These are phyloP conservation scores for Kappamyces sp. DNA, from an alignment of 192 early-diverging fungal genomes.

Conservation along the genomic window DNA sequence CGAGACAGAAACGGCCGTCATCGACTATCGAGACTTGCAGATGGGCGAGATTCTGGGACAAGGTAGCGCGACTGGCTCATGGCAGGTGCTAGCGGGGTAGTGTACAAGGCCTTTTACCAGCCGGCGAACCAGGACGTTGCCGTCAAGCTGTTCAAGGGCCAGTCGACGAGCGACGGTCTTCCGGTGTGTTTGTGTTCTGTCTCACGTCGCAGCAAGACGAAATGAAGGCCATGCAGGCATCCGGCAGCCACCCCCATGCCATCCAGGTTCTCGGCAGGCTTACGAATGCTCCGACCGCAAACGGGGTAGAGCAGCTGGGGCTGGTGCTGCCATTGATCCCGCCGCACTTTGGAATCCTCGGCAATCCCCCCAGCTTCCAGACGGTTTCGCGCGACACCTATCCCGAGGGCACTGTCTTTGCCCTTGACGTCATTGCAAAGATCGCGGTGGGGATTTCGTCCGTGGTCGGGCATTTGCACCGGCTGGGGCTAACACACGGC, in stretches of 20 bases:
- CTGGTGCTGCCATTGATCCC: slow-evolving; percentile 20
- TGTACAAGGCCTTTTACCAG: slow-evolving; percentile 13
- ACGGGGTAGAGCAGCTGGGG: too few species aligned
- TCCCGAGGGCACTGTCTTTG: background rate
- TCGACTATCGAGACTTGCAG: too few species aligned
- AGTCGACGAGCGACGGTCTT: slow-evolving; percentile 19
- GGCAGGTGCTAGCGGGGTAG: slow-evolving; percentile 20
- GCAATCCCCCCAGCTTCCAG: slow-evolving; percentile 14
- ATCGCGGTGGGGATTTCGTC: slow-evolving; percentile 9
- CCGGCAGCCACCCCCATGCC: slow-evolving; percentile 13
- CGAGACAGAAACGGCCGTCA: too few species aligned
- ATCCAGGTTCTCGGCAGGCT: slow-evolving; percentile 13
- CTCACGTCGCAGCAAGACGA: background rate
- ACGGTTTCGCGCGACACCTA: slow-evolving; percentile 22
- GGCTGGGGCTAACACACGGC: slow-evolving; percentile 16
- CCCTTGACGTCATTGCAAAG: background rate
- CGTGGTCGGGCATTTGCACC: slow-evolving; percentile 15
- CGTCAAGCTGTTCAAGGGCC: slow-evolving; percentile 23
- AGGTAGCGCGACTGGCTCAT: slow-evolving; percentile 3
- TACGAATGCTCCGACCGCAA: too few species aligned
- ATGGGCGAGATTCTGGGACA: too few species aligned
- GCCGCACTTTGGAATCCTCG: slow-evolving; percentile 12
- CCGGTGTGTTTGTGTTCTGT: background rate
- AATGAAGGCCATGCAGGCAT: slow-evolving; percentile 12
- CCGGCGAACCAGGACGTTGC: slow-evolving; percentile 4